Percentiles rank a stretch among this genome's conserved stretches.
phyloP scores from a whole-genome alignment of 257 asterid species.

The Solanum chilense region DNA sequence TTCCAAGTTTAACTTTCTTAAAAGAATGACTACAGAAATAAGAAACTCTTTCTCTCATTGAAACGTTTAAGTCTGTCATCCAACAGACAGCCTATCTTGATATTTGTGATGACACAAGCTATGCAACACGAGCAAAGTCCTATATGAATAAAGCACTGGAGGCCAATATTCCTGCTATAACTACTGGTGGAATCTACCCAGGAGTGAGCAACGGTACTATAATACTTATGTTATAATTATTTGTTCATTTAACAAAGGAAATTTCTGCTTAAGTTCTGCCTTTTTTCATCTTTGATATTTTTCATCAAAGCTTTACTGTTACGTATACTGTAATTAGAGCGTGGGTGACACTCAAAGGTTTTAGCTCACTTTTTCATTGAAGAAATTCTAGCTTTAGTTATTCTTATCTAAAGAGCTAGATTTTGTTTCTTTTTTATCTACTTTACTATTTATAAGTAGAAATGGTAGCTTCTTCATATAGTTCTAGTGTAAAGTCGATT shows the following conservation, averaged over 20 bases:
- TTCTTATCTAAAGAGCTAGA: neutral
- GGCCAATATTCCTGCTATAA: constrained; percentile 82
- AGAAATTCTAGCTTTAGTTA: neutral
- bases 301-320: neutral
- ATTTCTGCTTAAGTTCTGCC: neutral
- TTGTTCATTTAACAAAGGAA: neutral
- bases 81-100: constrained; percentile 86
- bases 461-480: neutral
- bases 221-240: constrained; percentile 23
- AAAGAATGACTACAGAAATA: neutral
- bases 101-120: constrained; percentile 89
- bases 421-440: neutral
- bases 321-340: neutral
- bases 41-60: neutral
- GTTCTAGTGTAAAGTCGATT: neutral
- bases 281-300: neutral
- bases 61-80: neutral
- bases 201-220: constrained; percentile 95
- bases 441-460: neutral
- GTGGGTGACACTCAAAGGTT: neutral
- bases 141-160: constrained; percentile 54
- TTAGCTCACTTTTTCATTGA: neutral
- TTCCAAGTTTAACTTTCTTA: neutral
- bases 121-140: constrained; percentile 66
- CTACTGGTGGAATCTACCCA: constrained; percentile 93